Conservation (phyloP, 768 basidiomycete species). For the Termitomyces sp. region DNA sequence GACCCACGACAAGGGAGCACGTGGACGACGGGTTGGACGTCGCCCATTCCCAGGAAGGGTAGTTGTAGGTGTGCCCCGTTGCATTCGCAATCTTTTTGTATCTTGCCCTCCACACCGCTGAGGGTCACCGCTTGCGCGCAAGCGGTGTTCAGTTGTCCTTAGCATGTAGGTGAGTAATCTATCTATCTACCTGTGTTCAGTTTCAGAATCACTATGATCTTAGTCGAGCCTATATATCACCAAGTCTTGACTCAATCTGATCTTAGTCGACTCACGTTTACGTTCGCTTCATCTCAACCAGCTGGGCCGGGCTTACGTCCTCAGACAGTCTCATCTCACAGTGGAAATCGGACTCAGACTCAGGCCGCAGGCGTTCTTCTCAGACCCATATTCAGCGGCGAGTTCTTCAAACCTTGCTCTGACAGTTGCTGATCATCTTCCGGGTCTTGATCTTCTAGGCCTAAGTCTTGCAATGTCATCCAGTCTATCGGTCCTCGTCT, state of each 20-base stretch:
- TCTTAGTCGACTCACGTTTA: too few species aligned
- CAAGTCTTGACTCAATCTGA: background rate
- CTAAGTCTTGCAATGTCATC: too few species aligned
- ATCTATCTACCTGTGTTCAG: background rate
- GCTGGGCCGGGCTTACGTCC: background rate
- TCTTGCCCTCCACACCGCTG: background rate
- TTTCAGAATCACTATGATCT: background rate
- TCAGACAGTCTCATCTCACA: background rate
- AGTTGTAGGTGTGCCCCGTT: background rate
- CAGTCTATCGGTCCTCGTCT: background rate
- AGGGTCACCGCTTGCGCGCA: background rate
- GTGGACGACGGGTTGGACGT: constrained; percentile 7
- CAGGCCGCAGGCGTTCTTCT: background rate
- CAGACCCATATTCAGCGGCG: background rate
- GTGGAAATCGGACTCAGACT: background rate
- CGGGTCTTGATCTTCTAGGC: background rate
- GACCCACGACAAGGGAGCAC: constrained; percentile 20
- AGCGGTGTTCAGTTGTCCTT: background rate
- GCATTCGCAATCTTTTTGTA: background rate
- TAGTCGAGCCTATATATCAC: background rate
- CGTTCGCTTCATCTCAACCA: background rate
- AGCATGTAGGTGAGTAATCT: background rate
- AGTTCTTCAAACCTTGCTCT: background rate
- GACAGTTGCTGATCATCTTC: too few species aligned
- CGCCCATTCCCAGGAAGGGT: background rate